Conservation (phyloP, 768 basidiomycete species). For the Kondoa malvinella region DNA sequence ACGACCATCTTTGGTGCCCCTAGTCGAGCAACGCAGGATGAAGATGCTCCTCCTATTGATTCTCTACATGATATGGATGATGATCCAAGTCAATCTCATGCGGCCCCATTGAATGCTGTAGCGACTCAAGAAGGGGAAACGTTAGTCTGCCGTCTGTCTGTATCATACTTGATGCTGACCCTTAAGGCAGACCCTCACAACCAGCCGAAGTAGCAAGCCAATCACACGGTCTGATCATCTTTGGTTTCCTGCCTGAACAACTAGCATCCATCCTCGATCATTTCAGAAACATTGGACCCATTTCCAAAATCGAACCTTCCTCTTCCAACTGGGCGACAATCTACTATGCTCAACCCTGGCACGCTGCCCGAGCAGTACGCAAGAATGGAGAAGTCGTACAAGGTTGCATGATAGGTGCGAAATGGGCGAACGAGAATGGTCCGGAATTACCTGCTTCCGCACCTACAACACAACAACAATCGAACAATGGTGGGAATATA, state of each 20-base stretch:
- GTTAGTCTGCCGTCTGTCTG: background rate
- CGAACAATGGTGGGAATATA: background rate
- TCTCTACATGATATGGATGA: background rate
- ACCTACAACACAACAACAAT: background rate
- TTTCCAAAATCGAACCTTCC: background rate
- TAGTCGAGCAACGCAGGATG: background rate
- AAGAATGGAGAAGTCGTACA: background rate
- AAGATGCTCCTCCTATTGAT: slow-evolving; percentile 2
- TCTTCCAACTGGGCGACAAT: slow-evolving; percentile 4
- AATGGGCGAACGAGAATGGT: background rate
- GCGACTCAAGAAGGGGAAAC: background rate
- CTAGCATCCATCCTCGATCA: background rate
- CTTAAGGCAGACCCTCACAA: background rate
- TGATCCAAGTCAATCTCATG: background rate
- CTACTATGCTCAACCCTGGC: slow-evolving; percentile 1
- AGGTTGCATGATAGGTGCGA: slow-evolving; percentile 1
- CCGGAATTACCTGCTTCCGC: background rate
- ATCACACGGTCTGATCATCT: background rate
- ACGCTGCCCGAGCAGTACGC: slow-evolving; percentile 4
- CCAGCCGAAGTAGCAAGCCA: background rate
- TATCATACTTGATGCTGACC: background rate
- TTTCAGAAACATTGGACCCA: background rate
- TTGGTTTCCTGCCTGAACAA: background rate
- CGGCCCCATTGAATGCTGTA: background rate
- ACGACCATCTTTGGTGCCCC: background rate